phyloP scores from a whole-genome alignment of 345 rosid species.

The Bruguiera parviflora region DNA sequence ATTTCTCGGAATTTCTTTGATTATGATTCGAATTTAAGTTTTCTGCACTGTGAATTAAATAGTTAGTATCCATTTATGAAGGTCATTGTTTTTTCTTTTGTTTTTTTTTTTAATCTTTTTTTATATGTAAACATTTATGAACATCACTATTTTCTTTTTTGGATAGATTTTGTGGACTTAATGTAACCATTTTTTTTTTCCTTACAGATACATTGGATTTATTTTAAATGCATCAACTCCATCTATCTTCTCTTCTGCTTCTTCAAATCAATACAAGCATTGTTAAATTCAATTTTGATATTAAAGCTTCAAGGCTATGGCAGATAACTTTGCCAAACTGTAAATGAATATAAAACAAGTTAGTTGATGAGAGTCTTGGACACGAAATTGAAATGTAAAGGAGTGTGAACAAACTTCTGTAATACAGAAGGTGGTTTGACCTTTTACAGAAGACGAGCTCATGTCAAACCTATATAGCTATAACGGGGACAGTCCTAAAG shows the following conservation, averaged over 20 bases:
- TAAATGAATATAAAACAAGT: conserved; percentile 27
- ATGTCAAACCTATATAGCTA: conserved; percentile 16
- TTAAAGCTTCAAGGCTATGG: too few species aligned
- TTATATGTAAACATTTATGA: too few species aligned
- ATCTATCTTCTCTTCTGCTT: too few species aligned
- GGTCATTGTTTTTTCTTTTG: background rate
- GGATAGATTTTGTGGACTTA: too few species aligned
- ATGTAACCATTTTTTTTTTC: too few species aligned
- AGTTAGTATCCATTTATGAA: background rate
- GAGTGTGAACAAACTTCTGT: conserved; percentile 2
- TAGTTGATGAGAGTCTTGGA: conserved; percentile 25
- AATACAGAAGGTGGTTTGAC: conserved; percentile 29
- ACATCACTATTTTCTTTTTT: too few species aligned
- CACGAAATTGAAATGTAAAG: conserved; percentile 28
- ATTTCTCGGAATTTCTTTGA: background rate
- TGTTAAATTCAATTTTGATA: too few species aligned
- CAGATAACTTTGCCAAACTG: too few species aligned
- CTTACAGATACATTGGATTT: too few species aligned
- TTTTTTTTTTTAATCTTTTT: background rate
- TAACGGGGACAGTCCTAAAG: conserved; percentile 12
- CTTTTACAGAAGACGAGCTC: conserved; percentile 5
- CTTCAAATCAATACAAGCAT: too few species aligned
- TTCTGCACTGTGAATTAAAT: background rate
- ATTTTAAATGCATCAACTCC: too few species aligned
- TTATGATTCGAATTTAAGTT: background rate